phyloP scores from a whole-genome alignment of 78 protist species.

The Dictyostelium discoideum region dicty_2.7 NC_007090.3:2683501-2684000 shows the following conservation, averaged over 20 bases:
- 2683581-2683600: too few relatives aligned
- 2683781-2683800: slow-evolving; percentile 82
- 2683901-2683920: slow-evolving; percentile 99
- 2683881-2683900: slow-evolving; percentile 97
- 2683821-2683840: slow-evolving; percentile 94
- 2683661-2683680: slow-evolving; percentile 77
- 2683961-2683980: not conserved
- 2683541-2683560: not conserved
- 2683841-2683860: slow-evolving; percentile 91
- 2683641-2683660: slow-evolving; percentile 1
- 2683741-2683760: slow-evolving; percentile 89
- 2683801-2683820: slow-evolving; percentile 95
- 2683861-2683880: slow-evolving; percentile 80
- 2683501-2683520: not conserved
- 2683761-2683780: slow-evolving; percentile 86
- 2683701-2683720: not conserved
- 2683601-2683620: slow-evolving; percentile 13
- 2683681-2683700: not conserved
- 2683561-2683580: too few relatives aligned
- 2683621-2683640: slow-evolving; percentile 41
- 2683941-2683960: slow-evolving; percentile 81
- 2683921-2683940: slow-evolving; percentile 94
- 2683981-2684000: slow-evolving; percentile 44
- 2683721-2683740: not conserved
- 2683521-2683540: too few relatives aligned